A percentile compares a stretch with the other conserved stretches of the same genome.
phyloP scores from a whole-genome alignment of 495 filamentous ascomycete genomes.

The Penicillium riverlandense region DNA sequence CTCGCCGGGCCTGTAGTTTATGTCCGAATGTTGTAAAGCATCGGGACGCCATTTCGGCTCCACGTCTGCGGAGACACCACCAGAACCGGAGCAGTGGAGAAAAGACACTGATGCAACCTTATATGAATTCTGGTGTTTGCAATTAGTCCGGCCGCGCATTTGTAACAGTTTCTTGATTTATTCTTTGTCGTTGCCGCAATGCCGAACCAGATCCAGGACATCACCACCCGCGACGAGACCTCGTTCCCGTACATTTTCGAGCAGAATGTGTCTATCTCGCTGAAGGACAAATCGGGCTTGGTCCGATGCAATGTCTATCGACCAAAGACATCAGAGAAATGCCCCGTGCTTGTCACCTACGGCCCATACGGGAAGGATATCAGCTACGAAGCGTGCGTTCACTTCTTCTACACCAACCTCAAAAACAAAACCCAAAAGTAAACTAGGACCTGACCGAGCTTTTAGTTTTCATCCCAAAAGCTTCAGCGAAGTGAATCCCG shows the following conservation, averaged over 20 bases:
- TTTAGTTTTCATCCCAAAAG: slow-evolving; percentile 31
- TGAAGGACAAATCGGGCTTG: slow-evolving; percentile 26
- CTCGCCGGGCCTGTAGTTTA: too few relatives aligned
- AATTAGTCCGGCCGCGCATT: too few relatives aligned
- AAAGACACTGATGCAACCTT: too few relatives aligned
- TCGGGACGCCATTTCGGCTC: slow-evolving; percentile 25
- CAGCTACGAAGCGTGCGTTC: slow-evolving; percentile 20
- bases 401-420: background rate
- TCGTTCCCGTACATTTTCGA: slow-evolving; percentile 33
- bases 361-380: slow-evolving; percentile 60
- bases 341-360: slow-evolving; percentile 35
- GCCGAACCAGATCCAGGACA: slow-evolving; percentile 34
- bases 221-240: slow-evolving; percentile 24
- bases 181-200: slow-evolving; percentile 11
- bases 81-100: too few relatives aligned
- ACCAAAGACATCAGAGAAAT: slow-evolving; percentile 20
- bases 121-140: too few relatives aligned
- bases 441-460: background rate
- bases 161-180: too few relatives aligned
- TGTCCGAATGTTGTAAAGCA: background rate
- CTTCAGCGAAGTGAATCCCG: slow-evolving; percentile 42
- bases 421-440: too few relatives aligned
- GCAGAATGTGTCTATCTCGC: slow-evolving; percentile 26
- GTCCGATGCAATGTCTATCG: slow-evolving; percentile 36
- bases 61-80: slow-evolving; percentile 14